Evolutionary conservation across 73 alveolate genomes (phyloP).

Genomic region (Paramecium sexaurelia): DNA sequence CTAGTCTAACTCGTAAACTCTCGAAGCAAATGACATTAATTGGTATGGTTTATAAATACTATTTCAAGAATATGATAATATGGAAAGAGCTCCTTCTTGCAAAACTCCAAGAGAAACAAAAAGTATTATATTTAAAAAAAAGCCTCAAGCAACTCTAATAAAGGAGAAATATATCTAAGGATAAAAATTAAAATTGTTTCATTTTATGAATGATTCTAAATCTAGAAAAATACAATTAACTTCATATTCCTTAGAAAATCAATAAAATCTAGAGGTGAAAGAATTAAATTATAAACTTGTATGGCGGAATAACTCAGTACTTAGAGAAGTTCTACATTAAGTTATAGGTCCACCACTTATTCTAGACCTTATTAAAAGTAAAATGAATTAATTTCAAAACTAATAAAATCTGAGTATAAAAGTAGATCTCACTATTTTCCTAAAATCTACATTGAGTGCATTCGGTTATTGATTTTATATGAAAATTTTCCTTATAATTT

Average conservation of each 20-base stretch:
- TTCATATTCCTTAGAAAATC: background rate
- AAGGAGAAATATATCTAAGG: background rate
- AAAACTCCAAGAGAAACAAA: conserved; percentile 5
- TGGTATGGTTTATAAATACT: background rate
- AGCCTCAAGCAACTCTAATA: background rate
- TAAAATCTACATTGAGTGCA: background rate
- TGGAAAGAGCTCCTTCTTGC: conserved; percentile 46
- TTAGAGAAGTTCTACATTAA: background rate
- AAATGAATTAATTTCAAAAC: background rate
- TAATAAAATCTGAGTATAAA: background rate
- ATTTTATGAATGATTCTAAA: conserved; percentile 5
- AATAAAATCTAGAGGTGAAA: background rate
- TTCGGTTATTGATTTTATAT: conserved; percentile 22
- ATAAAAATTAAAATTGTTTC: background rate
- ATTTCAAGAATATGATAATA: conserved; percentile 1
- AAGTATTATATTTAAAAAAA: background rate
- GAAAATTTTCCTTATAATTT: background rate
- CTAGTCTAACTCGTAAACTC: background rate
- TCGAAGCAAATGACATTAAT: background rate
- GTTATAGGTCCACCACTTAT: background rate
- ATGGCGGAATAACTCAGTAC: background rate
- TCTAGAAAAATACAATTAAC: background rate
- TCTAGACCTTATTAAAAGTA: conserved; percentile 19
- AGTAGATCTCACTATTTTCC: background rate
- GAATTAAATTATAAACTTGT: background rate